Conservation (phyloP, 805 yeast genomes). For the Candida tallmaniae region DNA sequence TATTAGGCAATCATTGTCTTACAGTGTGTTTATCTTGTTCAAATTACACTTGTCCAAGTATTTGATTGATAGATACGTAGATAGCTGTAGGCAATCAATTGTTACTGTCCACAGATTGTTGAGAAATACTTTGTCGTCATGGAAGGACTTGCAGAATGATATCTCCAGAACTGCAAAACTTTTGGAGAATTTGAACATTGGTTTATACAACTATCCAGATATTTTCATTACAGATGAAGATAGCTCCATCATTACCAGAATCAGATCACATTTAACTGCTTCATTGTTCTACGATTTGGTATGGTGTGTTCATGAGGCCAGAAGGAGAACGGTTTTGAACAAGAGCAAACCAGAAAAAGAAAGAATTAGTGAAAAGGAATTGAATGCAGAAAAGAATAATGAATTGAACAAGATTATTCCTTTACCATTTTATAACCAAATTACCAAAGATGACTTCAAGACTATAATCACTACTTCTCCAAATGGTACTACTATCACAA, state of each 20-base stretch:
- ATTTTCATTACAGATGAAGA: slow-evolving; percentile 58
- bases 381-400: slow-evolving; percentile 8
- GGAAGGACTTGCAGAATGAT: slow-evolving; percentile 89
- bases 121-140: slow-evolving; percentile 83
- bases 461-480: slow-evolving; percentile 85
- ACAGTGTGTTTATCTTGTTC: slow-evolving; percentile 73
- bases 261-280: slow-evolving; percentile 90
- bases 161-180: slow-evolving; percentile 89
- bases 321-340: slow-evolving; percentile 53
- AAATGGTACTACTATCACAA: slow-evolving; percentile 87
- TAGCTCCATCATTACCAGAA: slow-evolving; percentile 63
- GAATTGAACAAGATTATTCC: slow-evolving; percentile 49
- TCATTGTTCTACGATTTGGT: slow-evolving; percentile 88
- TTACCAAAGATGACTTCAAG: slow-evolving; percentile 82
- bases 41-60: slow-evolving; percentile 76
- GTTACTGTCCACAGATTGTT: slow-evolving; percentile 88
- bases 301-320: slow-evolving; percentile 92
- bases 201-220: slow-evolving; percentile 82
- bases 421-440: slow-evolving; percentile 85
- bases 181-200: slow-evolving; percentile 82
- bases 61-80: slow-evolving; percentile 68
- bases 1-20: slow-evolving; percentile 80
- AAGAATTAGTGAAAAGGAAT: slow-evolving; percentile 5
- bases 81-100: slow-evolving; percentile 86
- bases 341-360: slow-evolving; percentile 14